These are phyloP conservation scores for Vigna mungo DNA, from an alignment of 306 rosid genomes.

Conservation along the genomic window DNA sequence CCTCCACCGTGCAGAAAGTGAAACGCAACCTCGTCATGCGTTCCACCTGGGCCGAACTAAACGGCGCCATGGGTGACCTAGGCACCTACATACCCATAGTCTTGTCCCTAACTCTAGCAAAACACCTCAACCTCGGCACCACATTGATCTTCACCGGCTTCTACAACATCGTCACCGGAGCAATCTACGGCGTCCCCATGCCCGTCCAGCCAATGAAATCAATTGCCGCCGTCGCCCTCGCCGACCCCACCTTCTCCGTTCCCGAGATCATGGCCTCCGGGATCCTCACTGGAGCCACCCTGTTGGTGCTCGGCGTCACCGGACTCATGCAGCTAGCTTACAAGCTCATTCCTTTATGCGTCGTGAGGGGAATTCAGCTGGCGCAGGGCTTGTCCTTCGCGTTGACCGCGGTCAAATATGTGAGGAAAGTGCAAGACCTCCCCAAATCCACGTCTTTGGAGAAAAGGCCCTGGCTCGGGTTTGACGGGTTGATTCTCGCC, in stretches of 20 bases:
- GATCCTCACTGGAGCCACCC: constrained; percentile 60
- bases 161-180: constrained; percentile 73
- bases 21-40: constrained; percentile 56
- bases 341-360: constrained; percentile 59
- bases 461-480: constrained; percentile 62
- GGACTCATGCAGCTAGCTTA: constrained; percentile 73
- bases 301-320: constrained; percentile 60
- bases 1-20: constrained; percentile 42
- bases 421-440: constrained; percentile 59
- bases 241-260: constrained; percentile 58
- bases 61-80: constrained; percentile 87
- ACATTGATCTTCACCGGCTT: constrained; percentile 77
- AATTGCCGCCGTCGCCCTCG: constrained; percentile 69
- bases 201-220: constrained; percentile 94
- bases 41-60: constrained; percentile 72
- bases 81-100: constrained; percentile 87
- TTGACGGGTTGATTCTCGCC: constrained; percentile 76
- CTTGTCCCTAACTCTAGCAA: constrained; percentile 64
- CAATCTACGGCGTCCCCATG: constrained; percentile 82
- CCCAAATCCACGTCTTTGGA: constrained; percentile 57
- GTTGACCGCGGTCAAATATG: constrained; percentile 66
- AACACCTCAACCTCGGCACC: constrained; percentile 72
- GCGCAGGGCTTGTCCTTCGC: constrained; percentile 85
- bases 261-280: constrained; percentile 87
- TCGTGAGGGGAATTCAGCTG: constrained; percentile 81